Base-by-base conservation (phyloP, 176 grass and related monocot species). In the Oryza punctata region DNA sequence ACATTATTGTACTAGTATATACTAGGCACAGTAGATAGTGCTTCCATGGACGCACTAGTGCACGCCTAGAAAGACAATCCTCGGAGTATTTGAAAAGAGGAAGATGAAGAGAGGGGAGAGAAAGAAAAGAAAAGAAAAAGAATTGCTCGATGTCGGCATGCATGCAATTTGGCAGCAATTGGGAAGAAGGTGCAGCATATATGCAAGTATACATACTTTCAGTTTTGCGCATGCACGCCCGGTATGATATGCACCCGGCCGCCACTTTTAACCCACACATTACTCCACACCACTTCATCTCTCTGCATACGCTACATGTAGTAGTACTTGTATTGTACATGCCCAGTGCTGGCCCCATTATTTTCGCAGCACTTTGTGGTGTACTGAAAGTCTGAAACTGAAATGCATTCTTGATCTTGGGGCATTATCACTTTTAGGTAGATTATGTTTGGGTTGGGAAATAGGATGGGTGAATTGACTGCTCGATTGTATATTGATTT, bases 51-150 rank as follows among this genome's bases (percentile, higher is more conserved):
- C 33, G 47, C 78, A 70, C 78, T 54, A 81, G 7, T 10, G 78
- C 78, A 81, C 78, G 78, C 78, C 16, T 43, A 54, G 49, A 81
- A 81, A 81, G 78, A 29, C 64, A 18, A 11, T 61, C 57, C 21
- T 61, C 57, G 57, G 8, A 21, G 57, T 24, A 61, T n/a, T n/a
- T 61, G 57, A 3, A 59, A 59, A 59, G 21, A 59, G 21, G 54
- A 59, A 59, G 54, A 59, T 1, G 21, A 10, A 59, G 7, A 59
- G 21, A 9, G 37, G 21, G 54, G 10, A 23, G 5, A 33, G 5
- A 21, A 59, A 2, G 19, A n/a, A 59, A 7, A 59, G 21, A 23
- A 61, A 9, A 24, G 0, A 11, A 0, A 61, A 61, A 24, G 6
- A 57, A 57, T 57, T 32, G 65, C 28, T 69, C 1, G 44, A 67